Conservation (phyloP, 2,329 filamentous ascomycete species). For the Fusarium setosum region DNA sequence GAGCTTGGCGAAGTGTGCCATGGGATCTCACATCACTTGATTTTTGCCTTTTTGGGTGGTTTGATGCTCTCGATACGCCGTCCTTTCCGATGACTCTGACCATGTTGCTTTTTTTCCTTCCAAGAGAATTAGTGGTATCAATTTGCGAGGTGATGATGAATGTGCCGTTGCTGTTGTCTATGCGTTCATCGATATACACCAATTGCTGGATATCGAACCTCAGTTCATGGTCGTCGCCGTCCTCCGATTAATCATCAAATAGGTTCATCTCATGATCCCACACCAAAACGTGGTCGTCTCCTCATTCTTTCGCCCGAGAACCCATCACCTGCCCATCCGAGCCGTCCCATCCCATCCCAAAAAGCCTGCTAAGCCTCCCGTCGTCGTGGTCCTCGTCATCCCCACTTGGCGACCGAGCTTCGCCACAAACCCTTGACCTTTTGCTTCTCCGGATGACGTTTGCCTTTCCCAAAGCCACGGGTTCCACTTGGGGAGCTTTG, state of each 20-base stretch:
- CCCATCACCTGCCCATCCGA: slow-evolving; percentile 12
- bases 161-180: no score
- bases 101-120: background rate
- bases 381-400: slow-evolving; percentile 14
- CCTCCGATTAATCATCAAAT: no score
- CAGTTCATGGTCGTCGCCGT: no score
- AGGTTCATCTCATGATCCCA: background rate
- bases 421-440: slow-evolving; percentile 13
- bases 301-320: no score
- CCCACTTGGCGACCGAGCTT: slow-evolving; percentile 14
- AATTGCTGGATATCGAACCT: no score
- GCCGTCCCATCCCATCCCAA: background rate
- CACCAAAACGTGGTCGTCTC: background rate
- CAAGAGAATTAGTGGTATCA: background rate
- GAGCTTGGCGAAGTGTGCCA: slow-evolving; percentile 20
- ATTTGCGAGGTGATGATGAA: background rate
- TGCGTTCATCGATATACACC: no score
- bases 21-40: slow-evolving; percentile 26
- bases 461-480: slow-evolving; percentile 8
- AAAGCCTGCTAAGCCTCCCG: slow-evolving; percentile 29
- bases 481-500: slow-evolving; percentile 1
- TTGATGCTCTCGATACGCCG: background rate
- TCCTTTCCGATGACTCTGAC: background rate
- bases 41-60: background rate
- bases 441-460: slow-evolving; percentile 19